Conservation (phyloP, 371 early-diverging fungal genomes). For the Phascolomyces articulosus region DNA sequence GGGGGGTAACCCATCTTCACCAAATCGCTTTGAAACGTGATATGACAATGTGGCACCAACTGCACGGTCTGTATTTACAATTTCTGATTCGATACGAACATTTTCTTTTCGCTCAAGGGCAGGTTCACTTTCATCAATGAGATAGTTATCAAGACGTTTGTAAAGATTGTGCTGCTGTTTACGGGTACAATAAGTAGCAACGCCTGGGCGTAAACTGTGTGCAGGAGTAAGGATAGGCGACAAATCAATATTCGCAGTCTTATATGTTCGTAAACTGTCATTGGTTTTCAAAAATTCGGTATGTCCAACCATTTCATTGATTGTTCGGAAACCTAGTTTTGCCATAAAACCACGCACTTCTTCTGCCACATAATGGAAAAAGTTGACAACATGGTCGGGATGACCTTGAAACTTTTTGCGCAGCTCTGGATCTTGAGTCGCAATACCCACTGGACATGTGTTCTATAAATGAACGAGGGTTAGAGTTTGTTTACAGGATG, state of each 20-base stretch:
- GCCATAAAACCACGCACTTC: slow-evolving; percentile 94
- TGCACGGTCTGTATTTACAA: slow-evolving; percentile 95
- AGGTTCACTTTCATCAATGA: slow-evolving; percentile 80
- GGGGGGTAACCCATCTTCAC: slow-evolving; percentile 83
- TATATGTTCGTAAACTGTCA: slow-evolving; percentile 72
- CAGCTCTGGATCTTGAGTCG: slow-evolving; percentile 94
- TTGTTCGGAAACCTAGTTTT: slow-evolving; percentile 86
- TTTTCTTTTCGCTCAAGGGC: slow-evolving; percentile 66
- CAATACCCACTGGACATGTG: slow-evolving; percentile 97
- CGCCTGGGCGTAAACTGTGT: slow-evolving; percentile 83
- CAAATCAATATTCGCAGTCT: slow-evolving; percentile 87
- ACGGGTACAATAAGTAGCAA: slow-evolving; percentile 75
- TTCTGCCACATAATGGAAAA: slow-evolving; percentile 96
- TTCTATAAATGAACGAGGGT: too few species aligned
- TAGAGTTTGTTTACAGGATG: too few species aligned
- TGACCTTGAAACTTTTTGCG: slow-evolving; percentile 92
- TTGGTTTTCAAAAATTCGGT: slow-evolving; percentile 83
- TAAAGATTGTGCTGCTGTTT: slow-evolving; percentile 89
- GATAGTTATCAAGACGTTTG: slow-evolving; percentile 56
- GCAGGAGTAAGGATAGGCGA: slow-evolving; percentile 90
- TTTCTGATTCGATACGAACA: slow-evolving; percentile 65
- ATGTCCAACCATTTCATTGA: slow-evolving; percentile 95
- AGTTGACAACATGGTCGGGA: slow-evolving; percentile 97
- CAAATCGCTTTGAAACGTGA: slow-evolving; percentile 80
- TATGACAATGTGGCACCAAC: slow-evolving; percentile 90